These are phyloP conservation scores for Dictyostelium discoideum DNA, from an alignment of 78 protist genomes.

Conservation along the genomic window DNA sequence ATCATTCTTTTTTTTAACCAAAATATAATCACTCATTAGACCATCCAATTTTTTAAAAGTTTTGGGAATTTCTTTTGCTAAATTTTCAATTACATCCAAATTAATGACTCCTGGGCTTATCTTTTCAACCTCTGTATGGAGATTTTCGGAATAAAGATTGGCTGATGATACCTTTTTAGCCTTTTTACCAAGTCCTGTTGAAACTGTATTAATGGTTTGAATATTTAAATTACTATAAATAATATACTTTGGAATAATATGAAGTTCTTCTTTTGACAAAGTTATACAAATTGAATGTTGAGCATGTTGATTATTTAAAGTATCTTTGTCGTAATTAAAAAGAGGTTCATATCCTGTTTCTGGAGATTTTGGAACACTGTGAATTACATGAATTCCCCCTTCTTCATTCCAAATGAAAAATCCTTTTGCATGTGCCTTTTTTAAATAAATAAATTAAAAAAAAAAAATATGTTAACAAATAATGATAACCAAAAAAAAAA, in stretches of 20 bases:
- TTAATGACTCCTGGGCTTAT: no score
- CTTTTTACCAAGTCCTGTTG: no score
- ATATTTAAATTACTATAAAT: not conserved
- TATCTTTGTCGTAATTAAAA: no score
- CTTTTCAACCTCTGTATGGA: no score
- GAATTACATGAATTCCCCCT: not conserved
- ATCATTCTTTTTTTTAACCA: no score
- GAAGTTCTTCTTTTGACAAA: not conserved
- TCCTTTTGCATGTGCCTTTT: not conserved
- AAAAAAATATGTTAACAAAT: no score
- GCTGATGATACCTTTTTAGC: no score
- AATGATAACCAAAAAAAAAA: no score
- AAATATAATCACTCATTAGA: not conserved
- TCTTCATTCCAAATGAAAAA: not conserved
- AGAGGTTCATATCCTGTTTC: not conserved
- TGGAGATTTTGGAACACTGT: not conserved
- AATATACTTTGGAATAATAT: not conserved
- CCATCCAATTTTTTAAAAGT: not conserved
- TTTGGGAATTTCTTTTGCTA: not conserved
- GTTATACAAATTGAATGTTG: not conserved
- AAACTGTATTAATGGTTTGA: not conserved
- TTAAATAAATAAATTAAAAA: no score
- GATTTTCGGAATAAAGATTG: no score
- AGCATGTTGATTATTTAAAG: not conserved
- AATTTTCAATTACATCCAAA: not conserved